These are phyloP conservation scores for Noccaea bulbosa DNA, from an alignment of 345 rosid species.

Conservation along the genomic window DNA sequence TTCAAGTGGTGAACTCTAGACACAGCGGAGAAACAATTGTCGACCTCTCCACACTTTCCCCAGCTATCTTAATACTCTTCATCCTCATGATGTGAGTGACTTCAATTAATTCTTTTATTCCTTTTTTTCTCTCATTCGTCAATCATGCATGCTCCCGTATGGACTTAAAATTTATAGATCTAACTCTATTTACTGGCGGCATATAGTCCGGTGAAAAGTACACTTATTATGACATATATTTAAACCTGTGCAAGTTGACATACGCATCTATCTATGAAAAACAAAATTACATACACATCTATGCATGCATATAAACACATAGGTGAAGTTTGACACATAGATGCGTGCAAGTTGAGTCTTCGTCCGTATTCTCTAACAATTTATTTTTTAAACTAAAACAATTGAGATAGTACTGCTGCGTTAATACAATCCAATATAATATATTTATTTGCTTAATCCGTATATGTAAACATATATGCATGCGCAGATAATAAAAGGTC, in stretches of 20 bases:
- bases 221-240: no score
- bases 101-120: background rate
- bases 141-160: background rate
- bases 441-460: background rate
- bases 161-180: background rate
- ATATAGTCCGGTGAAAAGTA: background rate
- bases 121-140: background rate
- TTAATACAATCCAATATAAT: background rate
- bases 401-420: background rate
- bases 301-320: background rate
- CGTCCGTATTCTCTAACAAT: background rate
- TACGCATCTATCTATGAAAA: background rate
- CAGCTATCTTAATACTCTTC: constrained; percentile 61
- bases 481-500: background rate
- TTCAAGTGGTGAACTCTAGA: constrained; percentile 58
- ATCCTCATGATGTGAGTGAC: constrained; percentile 69
- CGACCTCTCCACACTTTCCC: constrained; percentile 61
- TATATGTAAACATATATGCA: background rate
- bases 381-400: background rate
- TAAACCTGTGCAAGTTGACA: background rate
- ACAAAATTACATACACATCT: no score
- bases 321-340: background rate
- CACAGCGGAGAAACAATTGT: constrained; percentile 61
- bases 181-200: background rate
- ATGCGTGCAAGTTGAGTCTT: constrained; percentile 1